These are phyloP conservation scores for Pythium plurisporium DNA, from an alignment of 352 stramenopile genomes.

Conservation along the genomic window DNA sequence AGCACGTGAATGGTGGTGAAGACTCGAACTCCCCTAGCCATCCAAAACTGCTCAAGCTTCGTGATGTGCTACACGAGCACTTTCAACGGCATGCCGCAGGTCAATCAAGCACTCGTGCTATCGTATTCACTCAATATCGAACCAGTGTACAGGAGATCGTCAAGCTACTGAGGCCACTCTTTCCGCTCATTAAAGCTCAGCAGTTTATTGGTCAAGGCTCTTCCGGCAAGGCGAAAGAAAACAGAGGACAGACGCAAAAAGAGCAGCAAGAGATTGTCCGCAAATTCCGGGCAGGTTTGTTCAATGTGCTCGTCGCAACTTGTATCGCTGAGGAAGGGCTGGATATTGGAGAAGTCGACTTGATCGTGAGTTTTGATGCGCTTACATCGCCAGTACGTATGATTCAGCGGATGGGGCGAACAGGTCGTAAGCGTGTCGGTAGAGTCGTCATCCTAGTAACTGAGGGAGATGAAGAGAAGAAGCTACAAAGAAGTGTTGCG, in stretches of 20 bases:
- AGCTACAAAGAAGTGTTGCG: slow-evolving; percentile 70
- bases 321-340: slow-evolving; percentile 96
- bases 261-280: slow-evolving; percentile 94
- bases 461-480: slow-evolving; percentile 88
- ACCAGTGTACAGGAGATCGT: slow-evolving; percentile 95
- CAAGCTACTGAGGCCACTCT: slow-evolving; percentile 50
- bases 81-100: slow-evolving; percentile 67
- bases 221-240: slow-evolving; percentile 77
- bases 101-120: slow-evolving; percentile 88
- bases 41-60: slow-evolving; percentile 90
- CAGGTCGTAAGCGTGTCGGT: slow-evolving; percentile 94
- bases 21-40: slow-evolving; percentile 31
- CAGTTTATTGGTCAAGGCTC: slow-evolving; percentile 93
- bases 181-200: slow-evolving; percentile 83
- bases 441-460: slow-evolving; percentile 86
- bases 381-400: slow-evolving; percentile 94
- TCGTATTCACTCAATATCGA: slow-evolving; percentile 98
- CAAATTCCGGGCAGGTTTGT: slow-evolving; percentile 82
- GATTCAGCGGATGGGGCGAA: slow-evolving; percentile 95
- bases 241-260: slow-evolving; percentile 92
- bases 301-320: slow-evolving; percentile 93
- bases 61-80: slow-evolving; percentile 83
- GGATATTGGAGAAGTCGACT: slow-evolving; percentile 94
- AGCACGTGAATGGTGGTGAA: slow-evolving; percentile 20
- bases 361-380: slow-evolving; percentile 93